A percentile compares a stretch with the other conserved stretches of the same genome.
Evolutionary conservation across 108 stramenopile genomes (phyloP).

Genomic region (Nitzschia sp.): DNA sequence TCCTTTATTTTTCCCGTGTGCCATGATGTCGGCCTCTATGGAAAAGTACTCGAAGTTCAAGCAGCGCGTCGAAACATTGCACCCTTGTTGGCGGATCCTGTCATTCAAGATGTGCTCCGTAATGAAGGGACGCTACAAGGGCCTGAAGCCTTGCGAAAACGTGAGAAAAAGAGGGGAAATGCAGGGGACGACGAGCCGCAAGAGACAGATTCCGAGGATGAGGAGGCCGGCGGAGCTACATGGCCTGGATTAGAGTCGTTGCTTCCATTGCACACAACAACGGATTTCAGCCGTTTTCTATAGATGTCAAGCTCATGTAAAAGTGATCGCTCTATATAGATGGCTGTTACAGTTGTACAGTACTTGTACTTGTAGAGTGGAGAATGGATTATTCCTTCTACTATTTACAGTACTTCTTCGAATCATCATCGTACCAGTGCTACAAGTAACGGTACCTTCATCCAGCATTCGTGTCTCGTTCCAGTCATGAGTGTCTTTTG

Average conservation of each 20-base stretch:
- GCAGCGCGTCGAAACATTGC: constrained; percentile 53
- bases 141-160: constrained; percentile 30
- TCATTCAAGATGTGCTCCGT: constrained; percentile 46
- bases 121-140: constrained; percentile 51
- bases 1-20: constrained; percentile 86
- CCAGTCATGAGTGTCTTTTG: too few relatives aligned
- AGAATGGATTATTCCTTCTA: too few relatives aligned
- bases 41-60: constrained; percentile 68
- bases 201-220: constrained; percentile 48
- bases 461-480: too few relatives aligned
- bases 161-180: constrained; percentile 19
- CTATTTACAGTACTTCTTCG: too few relatives aligned
- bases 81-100: constrained; percentile 55
- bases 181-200: constrained; percentile 35
- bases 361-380: too few relatives aligned
- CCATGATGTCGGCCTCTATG: constrained; percentile 75
- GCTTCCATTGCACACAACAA: constrained; percentile 36
- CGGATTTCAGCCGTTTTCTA: constrained; percentile 6
- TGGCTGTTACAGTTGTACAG: not conserved
- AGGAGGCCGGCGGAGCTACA: constrained; percentile 31
- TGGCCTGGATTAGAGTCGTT: constrained; percentile 74
- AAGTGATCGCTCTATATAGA: not conserved
- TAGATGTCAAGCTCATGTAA: not conserved
- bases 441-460: too few relatives aligned
- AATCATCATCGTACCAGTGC: too few relatives aligned